Conservation (phyloP, 306 rosid genomes). For the Cicer pinnatifidum region DNA sequence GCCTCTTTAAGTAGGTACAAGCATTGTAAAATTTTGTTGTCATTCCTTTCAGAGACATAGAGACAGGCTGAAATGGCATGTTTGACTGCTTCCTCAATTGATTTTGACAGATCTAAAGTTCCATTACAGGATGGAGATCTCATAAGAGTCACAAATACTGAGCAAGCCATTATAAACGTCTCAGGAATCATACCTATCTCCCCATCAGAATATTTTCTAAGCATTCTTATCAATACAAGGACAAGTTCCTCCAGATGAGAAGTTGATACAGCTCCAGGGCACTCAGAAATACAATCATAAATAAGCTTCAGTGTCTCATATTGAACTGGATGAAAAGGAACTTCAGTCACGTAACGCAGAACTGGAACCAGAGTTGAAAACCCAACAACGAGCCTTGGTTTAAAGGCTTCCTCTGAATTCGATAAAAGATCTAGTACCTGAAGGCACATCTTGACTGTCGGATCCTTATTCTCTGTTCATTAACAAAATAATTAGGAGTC, state of each 20-base stretch:
- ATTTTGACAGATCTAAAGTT: slow-evolving; percentile 53
- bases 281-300: slow-evolving; percentile 73
- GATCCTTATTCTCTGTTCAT: slow-evolving; percentile 79
- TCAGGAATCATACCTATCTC: slow-evolving; percentile 79
- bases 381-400: slow-evolving; percentile 78
- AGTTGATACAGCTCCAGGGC: slow-evolving; percentile 75
- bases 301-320: slow-evolving; percentile 73
- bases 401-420: slow-evolving; percentile 71
- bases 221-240: slow-evolving; percentile 65
- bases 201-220: slow-evolving; percentile 67
- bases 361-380: slow-evolving; percentile 85
- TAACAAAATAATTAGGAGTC: slow-evolving; percentile 48
- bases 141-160: slow-evolving; percentile 66
- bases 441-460: slow-evolving; percentile 73
- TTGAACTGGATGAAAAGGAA: slow-evolving; percentile 91
- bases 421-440: slow-evolving; percentile 79
- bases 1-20: slow-evolving; percentile 83
- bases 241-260: slow-evolving; percentile 73
- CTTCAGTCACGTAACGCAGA: slow-evolving; percentile 70
- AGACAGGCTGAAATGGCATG: slow-evolving; percentile 74
- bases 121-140: slow-evolving; percentile 68
- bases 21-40: slow-evolving; percentile 65
- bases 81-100: slow-evolving; percentile 62
- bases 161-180: slow-evolving; percentile 68
- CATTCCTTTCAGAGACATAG: slow-evolving; percentile 55